These are phyloP conservation scores for Pseudogymnoascus sp. DNA, from an alignment of 2,329 filamentous ascomycete species.

Conservation along the genomic window DNA sequence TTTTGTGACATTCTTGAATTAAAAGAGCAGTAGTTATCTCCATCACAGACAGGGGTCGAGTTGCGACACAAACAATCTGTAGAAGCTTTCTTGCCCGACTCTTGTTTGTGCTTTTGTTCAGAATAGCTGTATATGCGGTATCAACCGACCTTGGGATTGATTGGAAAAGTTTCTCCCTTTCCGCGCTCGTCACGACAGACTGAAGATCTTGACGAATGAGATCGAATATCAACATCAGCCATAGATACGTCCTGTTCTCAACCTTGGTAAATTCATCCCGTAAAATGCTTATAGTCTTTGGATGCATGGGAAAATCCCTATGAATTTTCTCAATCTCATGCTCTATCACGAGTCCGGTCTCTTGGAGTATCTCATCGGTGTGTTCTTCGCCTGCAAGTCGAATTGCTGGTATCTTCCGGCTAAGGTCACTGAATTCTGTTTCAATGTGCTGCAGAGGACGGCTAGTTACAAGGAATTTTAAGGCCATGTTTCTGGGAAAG, in stretches of 20 bases:
- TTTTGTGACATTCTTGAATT: constrained; percentile 7
- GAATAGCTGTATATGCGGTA: constrained; percentile 32
- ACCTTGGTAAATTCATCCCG: neutral
- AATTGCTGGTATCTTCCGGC: constrained; percentile 25
- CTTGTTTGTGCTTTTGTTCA: constrained; percentile 25
- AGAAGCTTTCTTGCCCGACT: constrained; percentile 28
- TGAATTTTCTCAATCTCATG: constrained; percentile 23
- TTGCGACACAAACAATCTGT: constrained; percentile 31
- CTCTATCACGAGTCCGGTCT: constrained; percentile 32
- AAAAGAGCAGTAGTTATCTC: constrained; percentile 30
- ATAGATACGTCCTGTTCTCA: constrained; percentile 20
- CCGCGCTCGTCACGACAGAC: constrained; percentile 20
- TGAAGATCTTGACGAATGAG: constrained; percentile 17
- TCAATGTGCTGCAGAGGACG: constrained; percentile 30
- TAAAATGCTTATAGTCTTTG: neutral
- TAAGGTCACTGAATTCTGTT: constrained; percentile 21
- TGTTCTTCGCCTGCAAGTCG: constrained; percentile 33
- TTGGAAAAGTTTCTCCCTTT: constrained; percentile 16
- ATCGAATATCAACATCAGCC: constrained; percentile 16
- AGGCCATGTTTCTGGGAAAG: neutral
- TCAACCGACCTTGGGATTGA: constrained; percentile 23
- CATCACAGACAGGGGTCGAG: constrained; percentile 27
- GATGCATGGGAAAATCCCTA: neutral
- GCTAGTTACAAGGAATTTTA: constrained; percentile 33
- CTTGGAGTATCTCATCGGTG: constrained; percentile 30